Conservation (phyloP, 139 green algal species). For the Gonium pectorale region DNA sequence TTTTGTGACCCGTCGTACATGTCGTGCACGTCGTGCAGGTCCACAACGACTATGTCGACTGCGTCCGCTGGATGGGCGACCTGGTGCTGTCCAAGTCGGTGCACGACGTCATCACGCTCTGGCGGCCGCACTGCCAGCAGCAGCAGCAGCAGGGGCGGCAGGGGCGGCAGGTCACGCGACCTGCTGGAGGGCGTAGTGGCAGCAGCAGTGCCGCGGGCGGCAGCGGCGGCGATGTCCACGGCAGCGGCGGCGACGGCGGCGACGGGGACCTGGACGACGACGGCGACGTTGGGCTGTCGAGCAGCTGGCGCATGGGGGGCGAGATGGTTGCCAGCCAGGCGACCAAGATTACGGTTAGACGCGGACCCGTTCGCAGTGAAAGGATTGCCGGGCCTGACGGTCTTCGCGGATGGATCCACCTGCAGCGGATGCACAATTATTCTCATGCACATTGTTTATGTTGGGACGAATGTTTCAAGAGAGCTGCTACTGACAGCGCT, state of each 20-base stretch:
- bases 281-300: not conserved
- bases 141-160: not conserved
- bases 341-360: conserved; percentile 8
- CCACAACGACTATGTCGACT: conserved; percentile 89
- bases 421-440: no score
- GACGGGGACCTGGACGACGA: not conserved
- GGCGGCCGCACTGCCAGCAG: conserved; percentile 12
- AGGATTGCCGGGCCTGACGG: no score
- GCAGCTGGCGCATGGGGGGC: not conserved
- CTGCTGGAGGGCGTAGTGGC: not conserved
- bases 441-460: no score
- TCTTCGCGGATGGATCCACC: no score
- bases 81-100: conserved; percentile 54
- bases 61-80: conserved; percentile 83
- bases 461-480: no score
- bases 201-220: not conserved
- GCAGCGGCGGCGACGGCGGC: not conserved
- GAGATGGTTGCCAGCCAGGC: conserved; percentile 2
- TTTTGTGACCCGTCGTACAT: no score
- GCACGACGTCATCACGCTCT: conserved; percentile 34
- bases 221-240: not conserved
- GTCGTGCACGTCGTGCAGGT: conserved; percentile 55
- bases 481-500: no score
- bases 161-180: no score
- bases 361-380: no score